Conservation (phyloP, 345 rosid genomes). For the Gossypium raimondii region DNA sequence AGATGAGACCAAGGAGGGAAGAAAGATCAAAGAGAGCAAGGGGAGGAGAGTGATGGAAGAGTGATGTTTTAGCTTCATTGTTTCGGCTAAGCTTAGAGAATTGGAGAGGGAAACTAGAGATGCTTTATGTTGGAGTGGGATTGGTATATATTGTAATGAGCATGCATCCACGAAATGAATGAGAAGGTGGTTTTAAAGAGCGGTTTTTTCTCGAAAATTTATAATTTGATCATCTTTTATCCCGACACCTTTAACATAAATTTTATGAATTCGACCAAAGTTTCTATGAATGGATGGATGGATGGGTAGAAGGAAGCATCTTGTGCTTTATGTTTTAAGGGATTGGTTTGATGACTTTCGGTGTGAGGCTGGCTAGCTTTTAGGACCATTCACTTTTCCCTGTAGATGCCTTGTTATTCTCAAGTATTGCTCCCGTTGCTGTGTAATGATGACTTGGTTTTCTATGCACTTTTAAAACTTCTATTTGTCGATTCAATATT, state of each 20-base stretch:
- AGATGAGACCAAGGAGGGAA: conserved; percentile 39
- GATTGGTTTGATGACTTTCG: conserved; percentile 18
- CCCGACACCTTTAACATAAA: neutral
- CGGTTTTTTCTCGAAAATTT: neutral
- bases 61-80: conserved; percentile 24
- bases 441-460: neutral
- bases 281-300: neutral
- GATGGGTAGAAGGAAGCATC: neutral
- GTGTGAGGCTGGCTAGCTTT: conserved; percentile 19
- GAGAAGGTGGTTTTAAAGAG: neutral
- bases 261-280: neutral
- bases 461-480: neutral
- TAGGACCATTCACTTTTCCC: neutral
- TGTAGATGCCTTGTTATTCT: conserved; percentile 15
- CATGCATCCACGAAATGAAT: neutral
- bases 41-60: conserved; percentile 5
- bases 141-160: conserved; percentile 7
- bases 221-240: neutral
- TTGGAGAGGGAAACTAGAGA: neutral
- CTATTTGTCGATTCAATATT: neutral
- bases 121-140: neutral
- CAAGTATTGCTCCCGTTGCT: neutral
- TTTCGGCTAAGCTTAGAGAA: neutral
- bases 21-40: conserved; percentile 19
- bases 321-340: conserved; percentile 6